Conservation (phyloP, 169 alveolate genomes). For the Blepharisma undulans region DNA sequence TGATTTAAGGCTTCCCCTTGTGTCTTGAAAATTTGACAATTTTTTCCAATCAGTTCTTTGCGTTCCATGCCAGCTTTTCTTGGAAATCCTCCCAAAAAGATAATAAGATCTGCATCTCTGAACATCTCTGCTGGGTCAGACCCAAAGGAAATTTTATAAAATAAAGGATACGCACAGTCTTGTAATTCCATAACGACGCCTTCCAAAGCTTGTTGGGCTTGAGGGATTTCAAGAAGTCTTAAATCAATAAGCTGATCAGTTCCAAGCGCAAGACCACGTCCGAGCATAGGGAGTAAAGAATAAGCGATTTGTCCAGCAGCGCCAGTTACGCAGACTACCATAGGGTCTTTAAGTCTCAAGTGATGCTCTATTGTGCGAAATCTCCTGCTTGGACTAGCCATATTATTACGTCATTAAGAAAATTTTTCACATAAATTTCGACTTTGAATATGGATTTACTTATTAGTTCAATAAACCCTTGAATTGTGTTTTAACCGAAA, state of each 20-base stretch:
- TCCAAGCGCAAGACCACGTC: conserved; percentile 75
- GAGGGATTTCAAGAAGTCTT: conserved; percentile 73
- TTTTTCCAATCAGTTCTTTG: conserved; percentile 81
- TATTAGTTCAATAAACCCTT: too few relatives aligned
- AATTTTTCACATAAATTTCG: neutral
- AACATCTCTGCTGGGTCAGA: conserved; percentile 74
- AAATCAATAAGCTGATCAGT: conserved; percentile 64
- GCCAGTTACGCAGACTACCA: conserved; percentile 82
- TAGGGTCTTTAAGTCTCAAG: neutral
- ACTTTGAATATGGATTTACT: too few relatives aligned
- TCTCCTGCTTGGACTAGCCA: neutral
- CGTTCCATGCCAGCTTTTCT: conserved; percentile 91
- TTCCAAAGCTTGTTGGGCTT: conserved; percentile 58
- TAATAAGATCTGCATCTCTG: conserved; percentile 78
- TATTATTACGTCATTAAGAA: neutral
- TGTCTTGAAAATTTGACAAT: conserved; percentile 71
- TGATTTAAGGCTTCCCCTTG: conserved; percentile 62
- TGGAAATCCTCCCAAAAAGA: conserved; percentile 89
- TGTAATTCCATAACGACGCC: conserved; percentile 87
- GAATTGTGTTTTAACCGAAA: too few relatives aligned
- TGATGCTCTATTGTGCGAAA: neutral
- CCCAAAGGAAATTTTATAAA: conserved; percentile 61
- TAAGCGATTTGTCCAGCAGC: conserved; percentile 89
- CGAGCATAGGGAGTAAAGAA: conserved; percentile 54
- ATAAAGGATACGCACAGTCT: conserved; percentile 85